Base-by-base conservation (phyloP, 495 filamentous ascomycete species). In the Bacidia gigantensis region DNA sequence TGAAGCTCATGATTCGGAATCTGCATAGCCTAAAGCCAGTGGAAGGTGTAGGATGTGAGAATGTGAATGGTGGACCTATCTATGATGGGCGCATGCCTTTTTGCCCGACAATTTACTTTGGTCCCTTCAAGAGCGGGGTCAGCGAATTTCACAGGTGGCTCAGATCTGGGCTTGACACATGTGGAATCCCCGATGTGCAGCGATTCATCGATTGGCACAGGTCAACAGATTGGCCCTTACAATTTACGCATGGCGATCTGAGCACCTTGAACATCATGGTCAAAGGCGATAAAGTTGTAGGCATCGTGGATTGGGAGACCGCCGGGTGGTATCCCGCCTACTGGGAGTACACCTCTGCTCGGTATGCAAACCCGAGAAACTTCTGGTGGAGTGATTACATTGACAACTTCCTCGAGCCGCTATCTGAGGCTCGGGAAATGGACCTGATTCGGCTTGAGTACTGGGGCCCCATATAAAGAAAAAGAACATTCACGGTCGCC, bases 291-390 rank as follows among this genome's bases (percentile, higher is more conserved):
- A 53, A 62, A 11, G 53, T 70, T 9, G 66, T 71, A 21, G 72
- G 69, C 9, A 75, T 77, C 52, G 62, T 77, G 62, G 71, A 78
- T 59, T 75, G 69, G 73, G 72, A 75, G 62, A 69, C 65, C 22
- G 67, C 69, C 49, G 71, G 69, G 26, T 77, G 72, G 71, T 72
- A 65, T 58, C 72, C 71, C 11, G 58, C 60, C 10, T 76, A 75
- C 56, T 76, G 68, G 70, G 74, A 77, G 64, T 77, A 76, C 42
- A 72, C 70, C 3, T 53, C 71, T 20, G 72, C 74, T 5, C 62
- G 60, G 51, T 64, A 74, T 60, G 74, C 70, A 29, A 78, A 76
- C 53, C 68, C 69, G 11, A 60, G 67, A 14, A 72, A 72, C 41
- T 58, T 59, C 41, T 71, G 71, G 41, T 77, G 71, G 71, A 42